A percentile compares a stretch with the other conserved stretches of the same genome.
These are phyloP conservation scores for Tilletia caries DNA, from an alignment of 1,284 basidiomycete species.

Conservation along the genomic window DNA sequence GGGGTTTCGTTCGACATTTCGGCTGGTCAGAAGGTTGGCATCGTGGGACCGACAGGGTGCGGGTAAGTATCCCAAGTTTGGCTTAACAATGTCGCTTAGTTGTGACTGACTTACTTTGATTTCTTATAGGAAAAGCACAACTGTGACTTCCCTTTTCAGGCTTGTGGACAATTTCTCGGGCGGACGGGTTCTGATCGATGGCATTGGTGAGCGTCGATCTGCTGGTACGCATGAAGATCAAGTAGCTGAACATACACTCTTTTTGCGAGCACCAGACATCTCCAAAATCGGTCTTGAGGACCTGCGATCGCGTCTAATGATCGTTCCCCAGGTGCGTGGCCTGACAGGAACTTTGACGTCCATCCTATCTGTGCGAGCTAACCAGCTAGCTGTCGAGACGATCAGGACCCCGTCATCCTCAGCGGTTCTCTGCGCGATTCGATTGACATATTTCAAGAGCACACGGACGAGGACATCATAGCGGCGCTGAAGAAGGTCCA, in stretches of 20 bases:
- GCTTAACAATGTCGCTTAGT: no score
- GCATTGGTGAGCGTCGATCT: conserved; percentile 18
- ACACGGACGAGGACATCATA: conserved; percentile 32
- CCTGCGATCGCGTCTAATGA: conserved; percentile 58
- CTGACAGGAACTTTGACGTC: not conserved
- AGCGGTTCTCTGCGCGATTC: conserved; percentile 41
- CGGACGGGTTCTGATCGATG: conserved; percentile 41
- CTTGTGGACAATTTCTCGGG: conserved; percentile 40
- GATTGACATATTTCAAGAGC: conserved; percentile 40
- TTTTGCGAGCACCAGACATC: no score
- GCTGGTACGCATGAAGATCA: no score
- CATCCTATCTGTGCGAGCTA: not conserved
- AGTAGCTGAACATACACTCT: no score
- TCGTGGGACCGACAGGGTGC: conserved; percentile 66
- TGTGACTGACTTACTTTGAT: no score
- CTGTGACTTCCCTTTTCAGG: conserved; percentile 38
- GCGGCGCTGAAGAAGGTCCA: conserved; percentile 29
- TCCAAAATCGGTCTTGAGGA: conserved; percentile 56
- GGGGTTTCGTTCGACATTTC: conserved; percentile 58
- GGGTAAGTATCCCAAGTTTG: no score
- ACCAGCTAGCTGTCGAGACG: not conserved
- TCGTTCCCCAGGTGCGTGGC: conserved; percentile 53
- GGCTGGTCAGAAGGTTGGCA: conserved; percentile 76
- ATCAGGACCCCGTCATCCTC: conserved; percentile 45
- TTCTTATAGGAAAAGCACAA: conserved; percentile 54